A percentile compares a stretch with the other conserved stretches of the same genome.
Conservation (phyloP, 495 filamentous ascomycete genomes). For the Hypoxylon lienhwacheense region DNA sequence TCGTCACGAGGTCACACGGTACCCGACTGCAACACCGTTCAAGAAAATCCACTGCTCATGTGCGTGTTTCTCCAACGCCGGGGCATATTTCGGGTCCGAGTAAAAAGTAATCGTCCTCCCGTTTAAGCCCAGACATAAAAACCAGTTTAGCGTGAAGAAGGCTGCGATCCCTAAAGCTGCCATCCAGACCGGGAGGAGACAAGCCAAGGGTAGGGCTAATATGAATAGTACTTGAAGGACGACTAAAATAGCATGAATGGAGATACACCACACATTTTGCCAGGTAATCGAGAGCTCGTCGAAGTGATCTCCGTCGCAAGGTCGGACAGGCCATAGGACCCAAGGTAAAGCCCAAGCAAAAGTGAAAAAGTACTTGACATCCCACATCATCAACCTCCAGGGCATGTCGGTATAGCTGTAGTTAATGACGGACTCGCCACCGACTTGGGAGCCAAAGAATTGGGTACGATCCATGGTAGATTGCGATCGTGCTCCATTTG, state of each 20-base stretch:
- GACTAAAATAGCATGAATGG: conserved; percentile 54
- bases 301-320: conserved; percentile 52
- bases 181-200: conserved; percentile 56
- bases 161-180: conserved; percentile 38
- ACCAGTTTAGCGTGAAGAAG: conserved; percentile 52
- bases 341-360: conserved; percentile 55
- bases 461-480: conserved; percentile 35
- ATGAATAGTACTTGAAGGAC: conserved; percentile 55
- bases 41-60: conserved; percentile 75
- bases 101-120: conserved; percentile 45
- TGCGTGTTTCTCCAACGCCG: conserved; percentile 45
- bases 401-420: conserved; percentile 65
- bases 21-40: conserved; percentile 69
- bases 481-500: conserved; percentile 16
- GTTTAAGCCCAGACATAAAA: conserved; percentile 56
- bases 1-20: conserved; percentile 33
- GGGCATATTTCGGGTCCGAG: conserved; percentile 49
- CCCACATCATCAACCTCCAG: conserved; percentile 54
- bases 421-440: conserved; percentile 50
- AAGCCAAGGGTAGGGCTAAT: conserved; percentile 50
- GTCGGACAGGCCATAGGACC: conserved; percentile 55
- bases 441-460: conserved; percentile 57
- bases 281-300: conserved; percentile 60
- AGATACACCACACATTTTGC: conserved; percentile 53
- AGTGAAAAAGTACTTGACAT: conserved; percentile 56